Evolutionary conservation across 2,329 filamentous ascomycete species (phyloP).

Genomic region (Paecilomyces formosus): DNA sequence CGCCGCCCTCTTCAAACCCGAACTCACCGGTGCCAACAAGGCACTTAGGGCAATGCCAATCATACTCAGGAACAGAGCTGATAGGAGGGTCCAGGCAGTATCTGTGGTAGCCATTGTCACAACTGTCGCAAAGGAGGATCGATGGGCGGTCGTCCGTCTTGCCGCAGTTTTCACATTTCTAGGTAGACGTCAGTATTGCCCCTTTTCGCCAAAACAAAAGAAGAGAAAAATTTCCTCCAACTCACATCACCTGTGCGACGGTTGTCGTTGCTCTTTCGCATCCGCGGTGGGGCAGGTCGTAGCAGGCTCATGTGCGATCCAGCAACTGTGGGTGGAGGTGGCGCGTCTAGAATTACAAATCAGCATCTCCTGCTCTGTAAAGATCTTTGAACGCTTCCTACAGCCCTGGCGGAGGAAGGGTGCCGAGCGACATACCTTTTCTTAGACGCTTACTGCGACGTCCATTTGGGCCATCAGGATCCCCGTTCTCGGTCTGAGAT

Average conservation of each 20-base stretch:
- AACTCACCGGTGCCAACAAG: constrained; percentile 95
- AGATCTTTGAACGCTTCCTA: not conserved
- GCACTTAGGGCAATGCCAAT: constrained; percentile 95
- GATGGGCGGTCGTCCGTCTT: constrained; percentile 65
- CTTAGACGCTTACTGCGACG: constrained; percentile 88
- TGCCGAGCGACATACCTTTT: constrained; percentile 54
- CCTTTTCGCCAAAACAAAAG: constrained; percentile 4
- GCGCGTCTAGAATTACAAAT: constrained; percentile 32
- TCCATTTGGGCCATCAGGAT: constrained; percentile 57
- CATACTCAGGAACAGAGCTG: constrained; percentile 66
- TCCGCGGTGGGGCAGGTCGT: constrained; percentile 63
- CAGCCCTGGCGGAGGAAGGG: not conserved
- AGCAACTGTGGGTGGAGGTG: constrained; percentile 75
- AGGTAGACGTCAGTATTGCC: constrained; percentile 20
- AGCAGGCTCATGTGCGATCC: constrained; percentile 96
- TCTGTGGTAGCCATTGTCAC: constrained; percentile 81
- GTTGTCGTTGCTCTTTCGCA: constrained; percentile 49
- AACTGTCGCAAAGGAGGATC: constrained; percentile 81
- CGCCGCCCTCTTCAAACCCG: constrained; percentile 90
- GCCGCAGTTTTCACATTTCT: constrained; percentile 82
- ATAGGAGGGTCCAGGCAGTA: constrained; percentile 82
- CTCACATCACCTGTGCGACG: constrained; percentile 53
- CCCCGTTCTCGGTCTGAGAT: constrained; percentile 39
- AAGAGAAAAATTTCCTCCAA: not conserved
- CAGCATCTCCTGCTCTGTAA: not conserved